Evolutionary conservation across 176 grass and related monocot genomes (phyloP).

Genomic region (Puccinellia tenuiflora): DNA sequence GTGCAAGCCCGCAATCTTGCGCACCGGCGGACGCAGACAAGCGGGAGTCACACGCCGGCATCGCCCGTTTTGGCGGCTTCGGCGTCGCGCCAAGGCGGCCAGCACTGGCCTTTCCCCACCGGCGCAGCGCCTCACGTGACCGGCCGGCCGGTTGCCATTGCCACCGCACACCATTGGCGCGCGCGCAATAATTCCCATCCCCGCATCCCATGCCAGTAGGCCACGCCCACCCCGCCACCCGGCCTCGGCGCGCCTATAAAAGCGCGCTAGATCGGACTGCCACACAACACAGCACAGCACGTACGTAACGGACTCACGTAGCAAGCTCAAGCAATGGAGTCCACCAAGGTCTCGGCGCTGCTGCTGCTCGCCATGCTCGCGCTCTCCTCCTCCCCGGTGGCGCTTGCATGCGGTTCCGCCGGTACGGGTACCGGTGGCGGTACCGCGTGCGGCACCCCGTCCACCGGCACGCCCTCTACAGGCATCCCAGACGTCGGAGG

Average conservation of each 20-base stretch:
- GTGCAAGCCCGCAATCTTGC: slow-evolving; percentile 31
- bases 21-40: slow-evolving; percentile 16
- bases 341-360: slow-evolving; percentile 51
- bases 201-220: not conserved
- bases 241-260: slow-evolving; percentile 32
- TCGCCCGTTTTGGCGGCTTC: slow-evolving; percentile 32
- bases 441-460: not conserved
- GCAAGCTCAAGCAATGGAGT: slow-evolving; percentile 35
- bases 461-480: not conserved
- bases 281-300: not conserved
- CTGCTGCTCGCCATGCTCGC: slow-evolving; percentile 44
- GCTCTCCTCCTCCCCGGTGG: slow-evolving; percentile 40
- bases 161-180: slow-evolving; percentile 21
- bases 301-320: not conserved
- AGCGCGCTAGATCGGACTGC: not conserved
- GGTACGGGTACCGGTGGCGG: too few species aligned
- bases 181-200: slow-evolving; percentile 4
- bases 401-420: slow-evolving; percentile 22
- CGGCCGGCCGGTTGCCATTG: slow-evolving; percentile 7
- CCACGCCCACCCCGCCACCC: not conserved
- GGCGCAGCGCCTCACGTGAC: slow-evolving; percentile 37
- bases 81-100: slow-evolving; percentile 23
- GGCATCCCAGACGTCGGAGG: not conserved
- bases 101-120: slow-evolving; percentile 17
- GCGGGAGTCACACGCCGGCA: slow-evolving; percentile 43